Conservation (phyloP, 176 grass and related monocot genomes). For the Oryza rufipogon region DNA sequence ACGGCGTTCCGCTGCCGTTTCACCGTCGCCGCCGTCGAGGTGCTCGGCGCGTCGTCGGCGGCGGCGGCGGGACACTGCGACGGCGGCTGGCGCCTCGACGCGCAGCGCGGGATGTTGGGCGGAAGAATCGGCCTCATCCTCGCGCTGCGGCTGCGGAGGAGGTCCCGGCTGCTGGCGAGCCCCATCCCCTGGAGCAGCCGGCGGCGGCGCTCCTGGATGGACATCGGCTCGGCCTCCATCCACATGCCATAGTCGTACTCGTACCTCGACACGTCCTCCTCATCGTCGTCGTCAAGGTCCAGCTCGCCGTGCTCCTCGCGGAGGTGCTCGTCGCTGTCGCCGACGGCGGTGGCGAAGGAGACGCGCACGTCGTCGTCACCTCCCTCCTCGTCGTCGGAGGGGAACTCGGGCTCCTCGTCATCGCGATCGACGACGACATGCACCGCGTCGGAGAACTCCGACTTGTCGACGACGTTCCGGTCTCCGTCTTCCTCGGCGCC, state of each 20-base stretch:
- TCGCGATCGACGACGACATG: not conserved
- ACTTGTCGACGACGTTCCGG: slow-evolving; percentile 50
- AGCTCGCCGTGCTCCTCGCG: slow-evolving; percentile 38
- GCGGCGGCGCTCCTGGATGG: slow-evolving; percentile 66
- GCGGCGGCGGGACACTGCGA: not conserved
- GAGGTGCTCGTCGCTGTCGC: slow-evolving; percentile 19
- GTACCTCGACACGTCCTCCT: slow-evolving; percentile 52
- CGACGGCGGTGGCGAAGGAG: slow-evolving; percentile 35
- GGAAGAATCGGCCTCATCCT: slow-evolving; percentile 26
- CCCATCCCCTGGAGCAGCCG: slow-evolving; percentile 62
- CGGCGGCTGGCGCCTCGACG: not conserved
- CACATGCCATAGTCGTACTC: slow-evolving; percentile 67
- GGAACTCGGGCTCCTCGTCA: slow-evolving; percentile 35
- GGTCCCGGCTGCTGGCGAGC: slow-evolving; percentile 57
- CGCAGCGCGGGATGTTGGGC: not conserved
- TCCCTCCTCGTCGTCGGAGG: slow-evolving; percentile 38
- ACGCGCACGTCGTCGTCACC: slow-evolving; percentile 48
- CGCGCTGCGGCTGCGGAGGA: slow-evolving; percentile 48
- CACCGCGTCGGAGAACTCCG: slow-evolving; percentile 37
- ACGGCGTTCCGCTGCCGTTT: not conserved
- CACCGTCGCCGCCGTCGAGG: not conserved
- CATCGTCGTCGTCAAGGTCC: slow-evolving; percentile 41
- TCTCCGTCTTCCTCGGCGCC: not conserved
- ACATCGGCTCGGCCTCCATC: slow-evolving; percentile 69
- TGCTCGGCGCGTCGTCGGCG: not conserved